Percentiles rank a stretch among this genome's conserved stretches.
Conservation (phyloP, 2,329 filamentous ascomycete species). For the Claviceps africana region DNA sequence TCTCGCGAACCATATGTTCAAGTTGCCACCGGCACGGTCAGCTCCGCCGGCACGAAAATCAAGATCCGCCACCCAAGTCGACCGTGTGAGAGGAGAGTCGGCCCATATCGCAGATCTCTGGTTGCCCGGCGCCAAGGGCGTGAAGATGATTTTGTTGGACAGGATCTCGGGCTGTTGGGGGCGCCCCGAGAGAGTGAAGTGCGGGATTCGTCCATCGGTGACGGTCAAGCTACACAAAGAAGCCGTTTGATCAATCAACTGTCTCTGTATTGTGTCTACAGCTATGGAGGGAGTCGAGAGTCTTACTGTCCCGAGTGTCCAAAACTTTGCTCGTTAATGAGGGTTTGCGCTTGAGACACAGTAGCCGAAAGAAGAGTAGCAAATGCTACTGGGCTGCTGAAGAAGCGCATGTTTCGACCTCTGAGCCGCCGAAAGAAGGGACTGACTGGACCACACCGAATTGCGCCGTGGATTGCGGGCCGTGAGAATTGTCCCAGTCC, state of each 20-base stretch:
- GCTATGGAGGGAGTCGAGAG: background rate
- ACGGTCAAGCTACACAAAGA: background rate
- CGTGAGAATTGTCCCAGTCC: background rate
- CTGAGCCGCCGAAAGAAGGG: background rate
- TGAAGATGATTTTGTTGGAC: constrained; percentile 85
- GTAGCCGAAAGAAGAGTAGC: constrained; percentile 30
- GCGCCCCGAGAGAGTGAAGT: constrained; percentile 40
- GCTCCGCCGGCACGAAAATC: constrained; percentile 79
- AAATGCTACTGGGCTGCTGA: constrained; percentile 16
- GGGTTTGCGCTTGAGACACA: constrained; percentile 46
- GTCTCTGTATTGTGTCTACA: background rate
- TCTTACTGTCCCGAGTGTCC: constrained; percentile 51
- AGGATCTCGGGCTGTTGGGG: constrained; percentile 49
- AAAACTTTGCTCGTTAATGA: constrained; percentile 65
- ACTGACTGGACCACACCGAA: background rate
- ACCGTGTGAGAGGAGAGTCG: constrained; percentile 43
- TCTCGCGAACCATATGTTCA: constrained; percentile 84
- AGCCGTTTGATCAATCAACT: background rate
- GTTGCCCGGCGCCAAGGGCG: constrained; percentile 75
- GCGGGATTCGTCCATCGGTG: constrained; percentile 29
- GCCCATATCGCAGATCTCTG: constrained; percentile 75
- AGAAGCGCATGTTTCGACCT: constrained; percentile 2
- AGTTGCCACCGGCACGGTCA: constrained; percentile 73
- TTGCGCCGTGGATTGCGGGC: background rate
- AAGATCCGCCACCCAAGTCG: constrained; percentile 70